Base-by-base conservation (phyloP, 208 protist species). In the Acanthamoeba royreba region DNA sequence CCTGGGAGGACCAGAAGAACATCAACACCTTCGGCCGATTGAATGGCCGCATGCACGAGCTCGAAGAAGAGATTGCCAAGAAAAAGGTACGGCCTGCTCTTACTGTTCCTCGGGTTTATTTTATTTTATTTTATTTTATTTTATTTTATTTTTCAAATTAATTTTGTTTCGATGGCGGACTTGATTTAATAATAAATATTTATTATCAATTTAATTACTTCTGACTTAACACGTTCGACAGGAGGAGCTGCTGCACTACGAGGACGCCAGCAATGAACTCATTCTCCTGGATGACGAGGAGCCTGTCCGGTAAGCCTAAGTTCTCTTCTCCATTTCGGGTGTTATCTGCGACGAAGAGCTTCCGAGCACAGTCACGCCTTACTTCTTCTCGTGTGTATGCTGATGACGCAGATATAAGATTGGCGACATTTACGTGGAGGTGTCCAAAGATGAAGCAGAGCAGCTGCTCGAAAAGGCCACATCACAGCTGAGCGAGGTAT, bases 1-100 rank as follows among this genome's bases (percentile, higher is more conserved):
- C 92, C 25, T 77, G 58, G 92, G 92, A 86, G 45, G 92, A 94
- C 19, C 92, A 94, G 42, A 49, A 85, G 28, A 74, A 49, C 42
- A 94, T 94, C 38, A 94, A 94, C 40, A 33, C 92, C 4, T 94
- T 94, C 92, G 92, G 92, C 43, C 2, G 92, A 45, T 43, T 94
- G 4, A 94, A 85, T 46, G 45, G 42, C 11, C 58, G 85, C 31
- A 66, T 94, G 45, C 92, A 94, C 40, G 63, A 94, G 42, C 22
- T 92, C 9, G 92, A 94, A 43, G 92, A 33, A 3, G 92, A 86
- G 19, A 46, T 92, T 35, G n/a, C 25, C 2, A 77, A 92, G 46
- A 58, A 69, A 25, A 55, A 66, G 83, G 83, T 89, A 25, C n/a
- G n/a, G n/a, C n/a, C n/a, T n/a, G n/a, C n/a, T 1, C 25, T 55